Conservation (phyloP, 768 basidiomycete species). For the Saitozyma podzolica region DNA sequence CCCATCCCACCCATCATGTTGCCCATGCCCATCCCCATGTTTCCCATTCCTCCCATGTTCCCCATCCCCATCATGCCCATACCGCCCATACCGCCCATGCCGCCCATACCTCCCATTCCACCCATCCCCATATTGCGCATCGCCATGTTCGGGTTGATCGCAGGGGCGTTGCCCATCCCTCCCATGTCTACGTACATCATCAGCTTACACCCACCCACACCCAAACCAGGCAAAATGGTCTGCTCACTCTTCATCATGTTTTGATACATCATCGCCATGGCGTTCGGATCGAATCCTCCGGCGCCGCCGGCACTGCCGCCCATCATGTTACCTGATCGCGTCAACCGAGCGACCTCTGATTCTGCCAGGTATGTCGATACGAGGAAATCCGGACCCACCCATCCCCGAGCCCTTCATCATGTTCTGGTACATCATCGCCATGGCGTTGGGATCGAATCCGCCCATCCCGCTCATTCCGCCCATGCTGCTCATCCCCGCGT, state of each 20-base stretch:
- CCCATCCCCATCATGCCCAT: constrained; percentile 9
- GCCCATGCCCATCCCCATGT: constrained; percentile 6
- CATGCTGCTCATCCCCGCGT: constrained; percentile 57
- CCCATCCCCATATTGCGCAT: constrained; percentile 40
- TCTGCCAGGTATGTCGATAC: no score
- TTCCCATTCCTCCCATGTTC: constrained; percentile 8
- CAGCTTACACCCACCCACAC: constrained; percentile 35
- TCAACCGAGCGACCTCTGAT: no score
- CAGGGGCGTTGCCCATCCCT: constrained; percentile 43
- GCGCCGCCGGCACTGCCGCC: constrained; percentile 33
- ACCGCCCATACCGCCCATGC: constrained; percentile 16
- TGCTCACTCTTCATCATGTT: constrained; percentile 65
- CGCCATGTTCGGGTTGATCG: constrained; percentile 46
- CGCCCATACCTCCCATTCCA: constrained; percentile 22
- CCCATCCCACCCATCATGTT: constrained; percentile 4
- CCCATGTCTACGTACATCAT: constrained; percentile 28
- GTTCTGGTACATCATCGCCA: constrained; percentile 86
- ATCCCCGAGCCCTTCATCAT: constrained; percentile 59
- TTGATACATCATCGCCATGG: constrained; percentile 87
- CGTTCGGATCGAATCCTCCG: constrained; percentile 77
- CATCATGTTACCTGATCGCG: no score
- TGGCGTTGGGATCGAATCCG: constrained; percentile 80
- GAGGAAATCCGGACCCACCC: constrained; percentile 13
- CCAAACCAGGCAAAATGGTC: constrained; percentile 8
- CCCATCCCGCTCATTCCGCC: constrained; percentile 14